Conservation (phyloP, 2,329 filamentous ascomycete genomes). For the Aspergillus felis region DNA sequence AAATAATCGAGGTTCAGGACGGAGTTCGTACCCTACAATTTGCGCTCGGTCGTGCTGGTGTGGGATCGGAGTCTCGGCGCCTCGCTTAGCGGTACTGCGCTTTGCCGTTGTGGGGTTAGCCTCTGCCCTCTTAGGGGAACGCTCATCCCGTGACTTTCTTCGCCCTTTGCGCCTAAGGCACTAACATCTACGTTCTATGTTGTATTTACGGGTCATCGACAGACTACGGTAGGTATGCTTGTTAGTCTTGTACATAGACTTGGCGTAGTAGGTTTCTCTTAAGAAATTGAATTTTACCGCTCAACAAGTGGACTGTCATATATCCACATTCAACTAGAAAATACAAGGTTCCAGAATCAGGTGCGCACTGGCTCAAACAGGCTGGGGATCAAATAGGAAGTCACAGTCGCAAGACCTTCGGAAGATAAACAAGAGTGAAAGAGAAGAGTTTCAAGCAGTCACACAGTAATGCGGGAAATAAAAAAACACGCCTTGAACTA, state of each 20-base stretch:
- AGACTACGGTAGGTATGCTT: background rate
- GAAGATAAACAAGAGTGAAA: background rate
- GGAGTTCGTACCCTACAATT: slow-evolving; percentile 8
- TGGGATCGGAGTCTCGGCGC: slow-evolving; percentile 25
- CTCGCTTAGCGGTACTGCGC: slow-evolving; percentile 32
- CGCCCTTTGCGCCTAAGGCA: slow-evolving; percentile 12
- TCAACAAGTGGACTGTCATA: background rate
- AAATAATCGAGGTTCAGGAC: slow-evolving; percentile 16
- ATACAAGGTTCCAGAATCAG: background rate
- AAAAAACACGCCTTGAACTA: background rate
- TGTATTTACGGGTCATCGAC: background rate
- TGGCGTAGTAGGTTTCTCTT: background rate
- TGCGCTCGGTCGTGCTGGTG: slow-evolving; percentile 16
- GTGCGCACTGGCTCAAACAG: background rate
- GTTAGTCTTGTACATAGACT: background rate
- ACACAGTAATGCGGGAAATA: background rate
- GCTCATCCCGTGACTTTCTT: slow-evolving; percentile 26
- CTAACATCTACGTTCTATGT: background rate
- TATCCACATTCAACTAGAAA: background rate
- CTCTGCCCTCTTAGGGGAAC: slow-evolving; percentile 20
- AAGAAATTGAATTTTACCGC: background rate
- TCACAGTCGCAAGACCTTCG: background rate
- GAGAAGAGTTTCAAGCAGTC: background rate
- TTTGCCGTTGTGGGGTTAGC: slow-evolving; percentile 21
- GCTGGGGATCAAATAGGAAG: background rate